A percentile compares a stretch with the other conserved stretches of the same genome.
Evolutionary conservation across 2,329 filamentous ascomycete genomes (phyloP).

Genomic region (Ceratocystis variospora): DNA sequence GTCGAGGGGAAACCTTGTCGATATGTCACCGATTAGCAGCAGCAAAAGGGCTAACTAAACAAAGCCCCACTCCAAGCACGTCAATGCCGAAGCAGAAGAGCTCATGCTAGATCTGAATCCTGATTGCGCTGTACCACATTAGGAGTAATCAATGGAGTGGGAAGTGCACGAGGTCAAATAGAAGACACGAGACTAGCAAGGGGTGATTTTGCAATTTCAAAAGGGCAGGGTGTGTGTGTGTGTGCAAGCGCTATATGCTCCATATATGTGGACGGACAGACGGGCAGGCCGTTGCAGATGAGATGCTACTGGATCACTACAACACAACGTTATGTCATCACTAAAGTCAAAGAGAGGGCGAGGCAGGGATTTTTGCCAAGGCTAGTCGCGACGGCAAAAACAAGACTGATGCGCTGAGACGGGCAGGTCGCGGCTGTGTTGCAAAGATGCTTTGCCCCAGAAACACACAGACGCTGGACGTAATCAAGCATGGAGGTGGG

Average conservation of each 20-base stretch:
- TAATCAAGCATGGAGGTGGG: not conserved
- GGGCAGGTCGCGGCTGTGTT: not conserved
- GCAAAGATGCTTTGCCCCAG: not conserved
- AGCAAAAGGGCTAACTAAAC: not conserved
- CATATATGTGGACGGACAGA: not conserved
- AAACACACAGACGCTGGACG: not conserved
- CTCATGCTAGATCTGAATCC: not conserved
- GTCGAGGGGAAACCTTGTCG: not conserved
- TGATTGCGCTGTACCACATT: not conserved
- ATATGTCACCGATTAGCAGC: not conserved
- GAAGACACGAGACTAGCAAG: not conserved
- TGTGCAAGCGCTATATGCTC: not conserved
- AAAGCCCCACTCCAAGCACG: not conserved
- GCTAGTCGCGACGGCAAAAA: not conserved
- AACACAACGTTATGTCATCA: no score
- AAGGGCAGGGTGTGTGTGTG: not conserved
- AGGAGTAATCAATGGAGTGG: not conserved
- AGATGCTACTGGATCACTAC: no score
- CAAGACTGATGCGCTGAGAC: not conserved
- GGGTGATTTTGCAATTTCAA: not conserved
- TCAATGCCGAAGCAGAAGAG: not conserved
- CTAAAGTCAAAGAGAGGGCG: no score
- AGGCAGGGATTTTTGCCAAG: not conserved
- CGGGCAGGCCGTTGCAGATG: no score
- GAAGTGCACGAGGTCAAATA: not conserved